A percentile compares a stretch with the other conserved stretches of the same genome.
phyloP scores from a whole-genome alignment of 1,139 yeast genomes.

The Debaryomycetaceae sp. region DNA sequence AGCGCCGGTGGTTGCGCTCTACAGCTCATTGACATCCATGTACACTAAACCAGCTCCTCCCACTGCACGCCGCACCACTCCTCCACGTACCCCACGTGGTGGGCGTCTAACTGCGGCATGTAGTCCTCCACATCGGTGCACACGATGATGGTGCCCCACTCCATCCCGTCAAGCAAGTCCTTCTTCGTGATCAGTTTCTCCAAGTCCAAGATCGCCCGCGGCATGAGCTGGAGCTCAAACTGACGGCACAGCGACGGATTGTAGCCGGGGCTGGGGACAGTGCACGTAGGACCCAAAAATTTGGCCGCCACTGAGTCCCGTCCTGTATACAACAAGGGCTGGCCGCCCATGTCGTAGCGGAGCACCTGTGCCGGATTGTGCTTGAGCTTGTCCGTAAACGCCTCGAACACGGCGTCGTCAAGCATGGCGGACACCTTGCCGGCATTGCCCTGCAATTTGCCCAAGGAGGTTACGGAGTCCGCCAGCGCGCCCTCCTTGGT shows the following conservation, averaged over 20 bases:
- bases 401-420: conserved; percentile 75
- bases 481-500: conserved; percentile 6
- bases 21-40: neutral
- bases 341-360: conserved; percentile 73
- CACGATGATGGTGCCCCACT: conserved; percentile 93
- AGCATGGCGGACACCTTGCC: conserved; percentile 48
- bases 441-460: conserved; percentile 18
- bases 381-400: conserved; percentile 67
- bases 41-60: conserved; percentile 55
- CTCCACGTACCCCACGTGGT: conserved; percentile 76
- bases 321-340: conserved; percentile 69
- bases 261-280: conserved; percentile 49
- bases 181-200: conserved; percentile 41
- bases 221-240: conserved; percentile 91
- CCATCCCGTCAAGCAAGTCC: conserved; percentile 73
- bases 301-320: conserved; percentile 50
- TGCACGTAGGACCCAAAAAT: conserved; percentile 25
- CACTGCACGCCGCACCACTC: conserved; percentile 96
- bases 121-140: conserved; percentile 76
- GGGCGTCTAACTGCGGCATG: conserved; percentile 53
- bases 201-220: conserved; percentile 79
- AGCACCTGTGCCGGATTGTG: conserved; percentile 85
- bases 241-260: conserved; percentile 62
- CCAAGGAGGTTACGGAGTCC: neutral
- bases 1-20: neutral